Base-by-base conservation (phyloP, 2,329 filamentous ascomycete species). In the Sarocladium oryzae region DNA sequence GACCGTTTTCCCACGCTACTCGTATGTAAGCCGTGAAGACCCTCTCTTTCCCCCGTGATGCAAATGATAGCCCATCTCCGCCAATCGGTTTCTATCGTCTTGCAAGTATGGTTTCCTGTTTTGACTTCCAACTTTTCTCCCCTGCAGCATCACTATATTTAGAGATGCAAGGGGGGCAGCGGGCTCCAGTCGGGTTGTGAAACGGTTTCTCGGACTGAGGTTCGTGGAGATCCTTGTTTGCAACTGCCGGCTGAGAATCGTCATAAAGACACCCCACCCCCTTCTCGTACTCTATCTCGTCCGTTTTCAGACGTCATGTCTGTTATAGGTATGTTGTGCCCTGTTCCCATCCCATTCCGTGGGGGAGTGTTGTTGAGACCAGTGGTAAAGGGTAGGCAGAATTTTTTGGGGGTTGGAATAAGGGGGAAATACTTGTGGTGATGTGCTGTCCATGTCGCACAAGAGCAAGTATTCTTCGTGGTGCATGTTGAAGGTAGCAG, bases 351-450 rank as follows among this genome's bases (percentile, higher is more conserved):
- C 15, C 8, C 30, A 32, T 8, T 15, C 30, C 30, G 8, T 32
- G 30, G 30, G 15, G 8, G 30, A 8, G 30, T 32, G n/a, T n/a
- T 37, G n/a, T 11, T 37, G 35, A 18, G 16, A 8, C 9, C 9
- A 18, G 35, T 37, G 40, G 40, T 43, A n/a, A 28, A 26, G 40
- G 40, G 40, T 43, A 43, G 40, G 21, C n/a, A n/a, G 35, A 20
- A 38, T 7, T 2, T 5, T n/a, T 24, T 32, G n/a, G 62, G n/a
- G 13, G n/a, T 15, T 7, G 11, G 15, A 11, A 9, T 4, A 4
- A 43, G 23, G 8, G n/a, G n/a, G n/a, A n/a, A n/a, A n/a, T n/a
- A n/a, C n/a, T n/a, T n/a, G n/a, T n/a, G n/a, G n/a, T n/a, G n/a
- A n/a, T n/a, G n/a, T n/a, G n/a, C n/a, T n/a, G n/a, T n/a, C n/a